Conservation (phyloP, 1,284 basidiomycete genomes). For the Filobasidium uniguttulatum region DNA sequence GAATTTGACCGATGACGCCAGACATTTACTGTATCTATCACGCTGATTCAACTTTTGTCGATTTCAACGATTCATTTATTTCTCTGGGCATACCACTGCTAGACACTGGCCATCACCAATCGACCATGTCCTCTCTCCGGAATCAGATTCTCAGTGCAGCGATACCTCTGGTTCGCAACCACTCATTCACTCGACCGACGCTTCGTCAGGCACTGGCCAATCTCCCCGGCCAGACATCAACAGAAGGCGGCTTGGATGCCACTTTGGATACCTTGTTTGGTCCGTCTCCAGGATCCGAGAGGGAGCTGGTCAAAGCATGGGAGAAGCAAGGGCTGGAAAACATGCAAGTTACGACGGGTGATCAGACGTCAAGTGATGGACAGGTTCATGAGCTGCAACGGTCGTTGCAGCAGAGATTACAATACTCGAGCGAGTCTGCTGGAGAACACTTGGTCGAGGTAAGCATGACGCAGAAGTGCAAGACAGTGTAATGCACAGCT, state of each 20-base stretch:
- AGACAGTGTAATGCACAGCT: too few species aligned
- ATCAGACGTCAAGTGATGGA: neutral
- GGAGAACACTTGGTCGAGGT: constrained; percentile 8
- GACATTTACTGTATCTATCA: neutral
- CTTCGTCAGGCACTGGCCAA: neutral
- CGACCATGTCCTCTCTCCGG: neutral
- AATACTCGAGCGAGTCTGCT: constrained; percentile 3
- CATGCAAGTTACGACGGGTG: constrained; percentile 1
- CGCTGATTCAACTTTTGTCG: neutral
- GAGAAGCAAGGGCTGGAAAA: constrained; percentile 1
- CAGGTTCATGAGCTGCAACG: neutral
- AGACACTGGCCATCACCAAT: neutral
- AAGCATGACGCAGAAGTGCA: neutral
- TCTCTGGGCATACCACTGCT: too few species aligned
- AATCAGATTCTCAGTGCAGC: constrained; percentile 1
- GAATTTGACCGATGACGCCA: neutral
- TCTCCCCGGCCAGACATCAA: neutral
- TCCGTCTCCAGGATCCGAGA: neutral
- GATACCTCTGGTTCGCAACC: neutral
- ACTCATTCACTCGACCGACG: constrained; percentile 8
- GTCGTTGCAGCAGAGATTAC: neutral
- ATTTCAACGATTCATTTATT: neutral
- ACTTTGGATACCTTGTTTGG: constrained; percentile 6
- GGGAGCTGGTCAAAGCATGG: constrained; percentile 6
- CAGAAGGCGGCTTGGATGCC: neutral